Percentiles rank a stretch among this genome's conserved stretches.
Conservation (phyloP, 139 green algal genomes). For the Chlorella ohadii region DNA sequence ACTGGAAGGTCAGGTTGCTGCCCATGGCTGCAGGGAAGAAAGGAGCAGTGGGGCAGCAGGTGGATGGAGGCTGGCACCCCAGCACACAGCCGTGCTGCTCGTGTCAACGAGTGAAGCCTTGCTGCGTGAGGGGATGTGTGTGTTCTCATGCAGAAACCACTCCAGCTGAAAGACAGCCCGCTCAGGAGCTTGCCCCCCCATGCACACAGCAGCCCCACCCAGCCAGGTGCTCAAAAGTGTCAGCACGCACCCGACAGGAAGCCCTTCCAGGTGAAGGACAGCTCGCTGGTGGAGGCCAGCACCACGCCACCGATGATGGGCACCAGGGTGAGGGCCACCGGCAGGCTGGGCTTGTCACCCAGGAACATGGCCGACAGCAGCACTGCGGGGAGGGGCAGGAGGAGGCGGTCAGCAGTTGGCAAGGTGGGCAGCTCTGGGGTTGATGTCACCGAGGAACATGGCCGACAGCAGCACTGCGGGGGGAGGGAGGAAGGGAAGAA, state of each 20-base stretch:
- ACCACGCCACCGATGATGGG: conserved; percentile 94
- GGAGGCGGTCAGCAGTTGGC: too few species aligned
- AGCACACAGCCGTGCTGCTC: too few species aligned
- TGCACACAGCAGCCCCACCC: too few species aligned
- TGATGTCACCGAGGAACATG: conserved; percentile 89
- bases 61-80: neutral
- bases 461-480: conserved; percentile 79
- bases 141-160: too few species aligned
- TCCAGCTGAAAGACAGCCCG: too few species aligned
- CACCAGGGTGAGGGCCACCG: conserved; percentile 82
- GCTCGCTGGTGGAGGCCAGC: conserved; percentile 85
- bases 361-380: conserved; percentile 90
- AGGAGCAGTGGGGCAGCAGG: neutral
- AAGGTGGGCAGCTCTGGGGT: too few species aligned
- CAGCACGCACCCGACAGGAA: conserved; percentile 87
- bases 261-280: conserved; percentile 69
- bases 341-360: conserved; percentile 69
- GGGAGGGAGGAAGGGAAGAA: neutral
- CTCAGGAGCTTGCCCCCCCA: too few species aligned
- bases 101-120: too few species aligned
- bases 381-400: conserved; percentile 53
- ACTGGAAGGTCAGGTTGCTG: conserved; percentile 97
- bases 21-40: conserved; percentile 77
- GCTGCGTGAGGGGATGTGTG: too few species aligned
- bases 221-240: too few species aligned